These are phyloP conservation scores for Starmerella roubikii DNA, from an alignment of 805 yeast genomes.

Conservation along the genomic window DNA sequence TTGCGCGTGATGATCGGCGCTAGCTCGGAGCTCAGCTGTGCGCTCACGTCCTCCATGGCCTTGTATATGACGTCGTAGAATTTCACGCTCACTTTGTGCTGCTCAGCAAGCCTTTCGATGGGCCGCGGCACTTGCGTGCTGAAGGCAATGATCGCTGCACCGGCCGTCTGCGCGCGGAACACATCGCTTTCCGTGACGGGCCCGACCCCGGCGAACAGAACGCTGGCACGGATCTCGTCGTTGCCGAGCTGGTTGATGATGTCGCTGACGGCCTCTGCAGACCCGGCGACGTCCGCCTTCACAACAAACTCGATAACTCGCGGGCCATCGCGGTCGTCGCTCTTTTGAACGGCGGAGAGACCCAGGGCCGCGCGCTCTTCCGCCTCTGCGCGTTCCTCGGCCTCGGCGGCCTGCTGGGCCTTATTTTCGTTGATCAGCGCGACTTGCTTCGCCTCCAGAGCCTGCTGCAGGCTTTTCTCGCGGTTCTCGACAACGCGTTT, in stretches of 20 bases:
- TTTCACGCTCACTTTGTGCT: conserved; percentile 41
- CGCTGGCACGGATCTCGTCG: conserved; percentile 60
- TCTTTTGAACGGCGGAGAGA: conserved; percentile 21
- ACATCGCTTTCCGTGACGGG: conserved; percentile 53
- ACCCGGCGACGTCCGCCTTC: conserved; percentile 87
- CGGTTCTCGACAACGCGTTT: conserved; percentile 62
- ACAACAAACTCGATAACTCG: conserved; percentile 48
- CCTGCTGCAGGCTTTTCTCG: conserved; percentile 36
- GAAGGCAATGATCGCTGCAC: conserved; percentile 66
- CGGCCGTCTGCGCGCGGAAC: conserved; percentile 53
- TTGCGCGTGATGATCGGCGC: conserved; percentile 56
- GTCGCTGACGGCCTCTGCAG: conserved; percentile 84
- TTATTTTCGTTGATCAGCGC: conserved; percentile 59
- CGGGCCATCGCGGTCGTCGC: conserved; percentile 15
- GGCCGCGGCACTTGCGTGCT: conserved; percentile 58
- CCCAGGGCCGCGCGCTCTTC: conserved; percentile 52
- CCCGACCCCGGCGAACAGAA: conserved; percentile 69
- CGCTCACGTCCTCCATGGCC: conserved; percentile 70
- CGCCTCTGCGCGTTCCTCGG: conserved; percentile 38
- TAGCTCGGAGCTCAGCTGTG: conserved; percentile 43
- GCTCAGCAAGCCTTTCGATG: conserved; percentile 43
- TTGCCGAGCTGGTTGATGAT: conserved; percentile 74
- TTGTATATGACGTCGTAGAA: conserved; percentile 75
- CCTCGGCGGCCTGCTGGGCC: conserved; percentile 33
- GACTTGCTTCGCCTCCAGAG: conserved; percentile 50